Evolutionary conservation across 2,329 filamentous ascomycete species (phyloP).

Genomic region (Alternaria sp.): DNA sequence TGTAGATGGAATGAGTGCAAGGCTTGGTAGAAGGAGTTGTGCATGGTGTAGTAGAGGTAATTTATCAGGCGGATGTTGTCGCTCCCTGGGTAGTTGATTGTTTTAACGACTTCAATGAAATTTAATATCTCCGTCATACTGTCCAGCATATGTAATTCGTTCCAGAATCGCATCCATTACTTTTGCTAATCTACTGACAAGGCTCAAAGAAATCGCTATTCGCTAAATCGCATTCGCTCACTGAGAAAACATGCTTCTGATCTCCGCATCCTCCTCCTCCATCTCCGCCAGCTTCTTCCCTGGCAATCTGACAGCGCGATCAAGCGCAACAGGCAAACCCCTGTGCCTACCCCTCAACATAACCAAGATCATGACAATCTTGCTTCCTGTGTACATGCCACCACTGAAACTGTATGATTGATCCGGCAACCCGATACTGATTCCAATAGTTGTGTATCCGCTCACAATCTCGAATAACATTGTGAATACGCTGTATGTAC

Average conservation of each 20-base stretch:
- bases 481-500: slow-evolving; percentile 28
- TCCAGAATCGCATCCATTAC: neutral
- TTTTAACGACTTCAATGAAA: neutral
- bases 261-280: slow-evolving; percentile 30
- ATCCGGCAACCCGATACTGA: slow-evolving; percentile 28
- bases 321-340: slow-evolving; percentile 27
- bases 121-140: neutral
- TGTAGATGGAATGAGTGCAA: neutral
- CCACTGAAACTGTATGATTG: slow-evolving; percentile 30
- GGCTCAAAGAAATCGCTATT: neutral
- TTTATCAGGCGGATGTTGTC: neutral
- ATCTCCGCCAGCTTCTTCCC: slow-evolving; percentile 25
- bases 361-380: slow-evolving; percentile 26
- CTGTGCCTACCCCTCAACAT: slow-evolving; percentile 29
- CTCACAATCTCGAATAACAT: slow-evolving; percentile 31
- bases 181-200: neutral
- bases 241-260: slow-evolving; percentile 21
- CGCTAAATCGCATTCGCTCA: slow-evolving; percentile 4
- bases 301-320: slow-evolving; percentile 28
- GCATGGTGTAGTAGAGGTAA: neutral
- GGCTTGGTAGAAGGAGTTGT: neutral
- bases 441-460: slow-evolving; percentile 30
- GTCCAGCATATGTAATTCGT: neutral
- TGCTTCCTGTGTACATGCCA: slow-evolving; percentile 28
- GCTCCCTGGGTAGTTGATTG: neutral